Percentiles rank a stretch among this genome's conserved stretches.
phyloP scores from a whole-genome alignment of 2,329 filamentous ascomycete genomes.

The Arachnomyces sp. region DNA sequence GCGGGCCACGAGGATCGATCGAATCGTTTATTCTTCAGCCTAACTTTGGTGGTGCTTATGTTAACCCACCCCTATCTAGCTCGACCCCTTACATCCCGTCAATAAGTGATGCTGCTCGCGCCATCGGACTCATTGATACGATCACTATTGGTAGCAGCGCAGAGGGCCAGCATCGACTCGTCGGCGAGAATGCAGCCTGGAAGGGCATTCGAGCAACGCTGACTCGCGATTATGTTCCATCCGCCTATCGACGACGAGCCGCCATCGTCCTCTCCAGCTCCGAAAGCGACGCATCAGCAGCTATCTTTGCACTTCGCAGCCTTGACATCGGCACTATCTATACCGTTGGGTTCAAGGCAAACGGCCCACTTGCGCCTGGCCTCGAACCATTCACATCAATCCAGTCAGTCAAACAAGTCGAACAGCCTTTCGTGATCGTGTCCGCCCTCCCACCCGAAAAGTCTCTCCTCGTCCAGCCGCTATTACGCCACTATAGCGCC shows the following conservation, averaged over 20 bases:
- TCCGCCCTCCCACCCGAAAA: constrained; percentile 73
- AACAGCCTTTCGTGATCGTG: constrained; percentile 73
- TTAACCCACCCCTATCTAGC: constrained; percentile 62
- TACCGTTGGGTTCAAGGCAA: constrained; percentile 70
- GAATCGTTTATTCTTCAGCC: constrained; percentile 65
- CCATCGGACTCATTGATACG: constrained; percentile 75
- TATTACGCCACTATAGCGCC: constrained; percentile 62
- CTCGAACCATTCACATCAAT: constrained; percentile 60
- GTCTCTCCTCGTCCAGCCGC: constrained; percentile 67
- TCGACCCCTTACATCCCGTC: constrained; percentile 54
- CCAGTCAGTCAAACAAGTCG: constrained; percentile 71
- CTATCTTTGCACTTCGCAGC: constrained; percentile 70
- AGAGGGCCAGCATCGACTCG: constrained; percentile 47
- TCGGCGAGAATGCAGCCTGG: constrained; percentile 79
- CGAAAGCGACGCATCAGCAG: constrained; percentile 67
- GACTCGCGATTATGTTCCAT: constrained; percentile 73
- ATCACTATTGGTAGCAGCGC: constrained; percentile 55
- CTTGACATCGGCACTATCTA: constrained; percentile 72
- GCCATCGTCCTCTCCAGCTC: constrained; percentile 68
- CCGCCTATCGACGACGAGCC: constrained; percentile 67
- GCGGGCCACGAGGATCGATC: constrained; percentile 58
- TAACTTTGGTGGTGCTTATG: constrained; percentile 73
- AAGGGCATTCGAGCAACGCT: constrained; percentile 76
- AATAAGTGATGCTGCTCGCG: constrained; percentile 67
- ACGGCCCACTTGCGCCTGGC: constrained; percentile 51